Conservation (phyloP, 495 filamentous ascomycete species). For the Parmelia sp. region DNA sequence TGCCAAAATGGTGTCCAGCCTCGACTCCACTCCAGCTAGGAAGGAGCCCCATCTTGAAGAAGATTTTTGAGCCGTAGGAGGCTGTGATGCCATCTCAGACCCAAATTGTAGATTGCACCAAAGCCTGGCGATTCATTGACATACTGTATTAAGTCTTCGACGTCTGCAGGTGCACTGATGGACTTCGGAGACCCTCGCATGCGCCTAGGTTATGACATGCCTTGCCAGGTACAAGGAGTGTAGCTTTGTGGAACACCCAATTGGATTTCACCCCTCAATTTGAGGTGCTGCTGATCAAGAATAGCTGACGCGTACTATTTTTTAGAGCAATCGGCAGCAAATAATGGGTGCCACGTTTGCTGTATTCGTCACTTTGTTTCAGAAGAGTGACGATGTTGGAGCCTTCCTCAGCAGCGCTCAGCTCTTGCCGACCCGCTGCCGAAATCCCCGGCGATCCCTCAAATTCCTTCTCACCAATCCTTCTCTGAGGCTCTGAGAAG, state of each 20-base stretch:
- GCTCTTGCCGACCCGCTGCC: conserved; percentile 2
- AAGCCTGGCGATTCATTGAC: background rate
- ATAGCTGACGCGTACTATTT: background rate
- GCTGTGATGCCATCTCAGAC: conserved; percentile 25
- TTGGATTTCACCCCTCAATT: background rate
- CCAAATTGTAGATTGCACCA: background rate
- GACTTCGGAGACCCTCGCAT: conserved; percentile 3
- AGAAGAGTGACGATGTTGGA: background rate
- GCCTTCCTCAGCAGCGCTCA: background rate
- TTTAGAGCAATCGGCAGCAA: background rate
- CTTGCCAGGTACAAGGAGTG: background rate
- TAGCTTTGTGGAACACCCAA: background rate
- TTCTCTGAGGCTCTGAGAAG: background rate
- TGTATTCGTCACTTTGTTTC: background rate
- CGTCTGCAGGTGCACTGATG: background rate
- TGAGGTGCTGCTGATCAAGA: background rate
- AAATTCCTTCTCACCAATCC: background rate
- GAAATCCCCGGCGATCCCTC: background rate
- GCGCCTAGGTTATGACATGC: background rate
- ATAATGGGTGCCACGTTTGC: background rate
- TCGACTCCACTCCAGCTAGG: conserved; percentile 86
- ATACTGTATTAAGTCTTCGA: background rate
- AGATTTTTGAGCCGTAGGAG: conserved; percentile 19
- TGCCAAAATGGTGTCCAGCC: conserved; percentile 84
- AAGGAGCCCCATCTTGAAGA: conserved; percentile 71